Conservation (phyloP, 192 early-diverging fungal species). For the Chytriomyces confervae region DNA sequence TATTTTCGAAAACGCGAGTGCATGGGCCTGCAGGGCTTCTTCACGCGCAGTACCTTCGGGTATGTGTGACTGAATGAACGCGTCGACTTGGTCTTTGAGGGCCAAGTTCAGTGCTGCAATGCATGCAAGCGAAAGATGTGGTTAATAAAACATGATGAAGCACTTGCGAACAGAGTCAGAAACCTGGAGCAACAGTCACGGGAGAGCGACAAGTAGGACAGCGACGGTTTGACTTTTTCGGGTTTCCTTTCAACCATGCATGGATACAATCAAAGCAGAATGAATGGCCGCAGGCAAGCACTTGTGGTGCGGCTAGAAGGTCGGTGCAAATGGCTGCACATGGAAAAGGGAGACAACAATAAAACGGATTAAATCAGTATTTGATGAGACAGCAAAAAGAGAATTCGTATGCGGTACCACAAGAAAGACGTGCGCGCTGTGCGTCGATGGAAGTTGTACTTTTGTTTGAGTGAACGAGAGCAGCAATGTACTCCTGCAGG, state of each 20-base stretch:
- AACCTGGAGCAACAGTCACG: neutral
- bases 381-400: neutral
- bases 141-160: too few relatives aligned
- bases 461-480: neutral
- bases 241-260: slow-evolving; percentile 19
- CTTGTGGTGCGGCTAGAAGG: slow-evolving; percentile 10
- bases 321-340: slow-evolving; percentile 25
- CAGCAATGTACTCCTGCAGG: neutral
- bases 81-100: slow-evolving; percentile 14
- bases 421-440: neutral
- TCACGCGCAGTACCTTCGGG: neutral
- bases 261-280: slow-evolving; percentile 35
- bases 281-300: slow-evolving; percentile 34
- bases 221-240: slow-evolving; percentile 1
- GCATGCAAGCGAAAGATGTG: too few relatives aligned
- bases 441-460: neutral
- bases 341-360: neutral
- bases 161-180: too few relatives aligned
- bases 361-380: neutral
- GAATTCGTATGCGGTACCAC: neutral
- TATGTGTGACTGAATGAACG: neutral
- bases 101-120: slow-evolving; percentile 4
- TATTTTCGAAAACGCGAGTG: neutral
- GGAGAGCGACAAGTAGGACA: slow-evolving; percentile 13
- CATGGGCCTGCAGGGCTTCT: neutral